A percentile compares a stretch with the other conserved stretches of the same genome.
phyloP scores from a whole-genome alignment of 2,329 filamentous ascomycete species.

The Paecilomyces niveus region DNA sequence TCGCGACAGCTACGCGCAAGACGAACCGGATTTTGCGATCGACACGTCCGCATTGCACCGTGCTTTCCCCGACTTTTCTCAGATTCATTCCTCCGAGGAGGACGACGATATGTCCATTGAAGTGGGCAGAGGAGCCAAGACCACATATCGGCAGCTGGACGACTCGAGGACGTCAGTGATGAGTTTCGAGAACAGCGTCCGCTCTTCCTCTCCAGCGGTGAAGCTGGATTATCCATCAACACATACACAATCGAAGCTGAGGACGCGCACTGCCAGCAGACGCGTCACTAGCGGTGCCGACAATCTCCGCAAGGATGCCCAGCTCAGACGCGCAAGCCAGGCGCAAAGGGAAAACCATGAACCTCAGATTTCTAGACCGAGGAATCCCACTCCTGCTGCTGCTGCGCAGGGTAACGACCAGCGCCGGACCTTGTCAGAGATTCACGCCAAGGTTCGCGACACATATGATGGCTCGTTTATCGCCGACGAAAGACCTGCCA shows the following conservation, averaged over 20 bases:
- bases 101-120: slow-evolving; percentile 49
- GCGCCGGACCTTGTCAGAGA: slow-evolving; percentile 48
- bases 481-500: slow-evolving; percentile 43
- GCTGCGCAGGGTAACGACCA: slow-evolving; percentile 19
- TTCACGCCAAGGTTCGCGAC: slow-evolving; percentile 47
- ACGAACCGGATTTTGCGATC: slow-evolving; percentile 36
- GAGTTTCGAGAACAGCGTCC: slow-evolving; percentile 39
- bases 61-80: slow-evolving; percentile 44
- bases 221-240: slow-evolving; percentile 28
- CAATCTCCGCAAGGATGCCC: slow-evolving; percentile 34
- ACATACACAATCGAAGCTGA: slow-evolving; percentile 28
- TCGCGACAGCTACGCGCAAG: slow-evolving; percentile 18
- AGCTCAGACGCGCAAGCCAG: slow-evolving; percentile 32
- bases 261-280: slow-evolving; percentile 19
- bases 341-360: slow-evolving; percentile 35
- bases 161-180: slow-evolving; percentile 47
- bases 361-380: slow-evolving; percentile 29
- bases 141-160: slow-evolving; percentile 29
- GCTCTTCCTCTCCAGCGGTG: slow-evolving; percentile 34
- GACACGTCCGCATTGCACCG: slow-evolving; percentile 40
- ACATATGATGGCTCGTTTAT: slow-evolving; percentile 48
- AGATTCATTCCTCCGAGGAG: slow-evolving; percentile 34
- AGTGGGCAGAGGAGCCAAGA: slow-evolving; percentile 46
- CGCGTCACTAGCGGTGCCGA: slow-evolving; percentile 21
- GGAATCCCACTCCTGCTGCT: slow-evolving; percentile 5